Percentiles rank a stretch among this genome's conserved stretches.
Evolutionary conservation across 495 filamentous ascomycete genomes (phyloP).

Genomic region (Penicillium canescens): DNA sequence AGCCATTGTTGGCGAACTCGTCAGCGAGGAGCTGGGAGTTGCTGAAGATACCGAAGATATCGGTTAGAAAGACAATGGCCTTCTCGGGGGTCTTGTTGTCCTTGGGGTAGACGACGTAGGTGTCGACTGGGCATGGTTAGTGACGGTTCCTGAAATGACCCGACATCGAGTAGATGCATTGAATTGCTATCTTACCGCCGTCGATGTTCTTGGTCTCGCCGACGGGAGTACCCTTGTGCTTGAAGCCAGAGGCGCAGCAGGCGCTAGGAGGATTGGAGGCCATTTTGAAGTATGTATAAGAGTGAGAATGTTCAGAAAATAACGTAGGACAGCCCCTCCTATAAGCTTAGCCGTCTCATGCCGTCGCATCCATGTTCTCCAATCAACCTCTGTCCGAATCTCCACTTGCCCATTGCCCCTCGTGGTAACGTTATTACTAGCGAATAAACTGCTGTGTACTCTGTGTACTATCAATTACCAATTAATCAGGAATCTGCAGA

Average conservation of each 20-base stretch:
- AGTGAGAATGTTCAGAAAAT: neutral
- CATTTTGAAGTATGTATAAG: constrained; percentile 39
- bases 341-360: too few species aligned
- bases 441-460: too few species aligned
- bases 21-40: constrained; percentile 83
- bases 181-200: constrained; percentile 29
- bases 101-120: constrained; percentile 45
- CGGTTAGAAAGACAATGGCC: constrained; percentile 53
- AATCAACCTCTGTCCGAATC: too few species aligned
- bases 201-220: constrained; percentile 43
- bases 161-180: too few species aligned
- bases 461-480: too few species aligned
- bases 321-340: too few species aligned
- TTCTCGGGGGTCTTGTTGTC: constrained; percentile 42
- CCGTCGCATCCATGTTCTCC: too few species aligned
- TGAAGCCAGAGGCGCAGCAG: constrained; percentile 59
- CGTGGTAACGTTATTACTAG: too few species aligned
- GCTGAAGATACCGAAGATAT: constrained; percentile 71
- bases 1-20: constrained; percentile 80
- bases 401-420: too few species aligned
- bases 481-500: too few species aligned
- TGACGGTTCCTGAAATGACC: neutral
- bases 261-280: constrained; percentile 56
- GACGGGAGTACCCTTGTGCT: constrained; percentile 44
- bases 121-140: constrained; percentile 29